phyloP scores from a whole-genome alignment of 139 green algal genomes.

The Monoraphidium neglectum region DNA sequence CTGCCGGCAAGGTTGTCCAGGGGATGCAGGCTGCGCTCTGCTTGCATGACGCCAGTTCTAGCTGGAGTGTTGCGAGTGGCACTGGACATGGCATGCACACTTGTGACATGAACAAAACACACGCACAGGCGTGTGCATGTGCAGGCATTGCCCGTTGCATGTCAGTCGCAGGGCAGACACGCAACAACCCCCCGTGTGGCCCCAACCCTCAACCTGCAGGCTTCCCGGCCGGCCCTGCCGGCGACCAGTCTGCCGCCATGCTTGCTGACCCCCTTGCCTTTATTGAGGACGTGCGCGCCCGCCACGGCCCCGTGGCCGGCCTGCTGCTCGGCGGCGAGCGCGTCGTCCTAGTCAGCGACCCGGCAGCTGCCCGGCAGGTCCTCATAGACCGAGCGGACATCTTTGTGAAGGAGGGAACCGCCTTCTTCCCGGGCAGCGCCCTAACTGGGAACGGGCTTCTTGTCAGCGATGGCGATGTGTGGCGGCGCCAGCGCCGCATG shows the following conservation, averaged over 20 bases:
- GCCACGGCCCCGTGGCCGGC: conserved; percentile 65
- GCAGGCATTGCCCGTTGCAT: neutral
- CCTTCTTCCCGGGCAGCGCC: conserved; percentile 86
- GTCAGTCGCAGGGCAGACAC: neutral
- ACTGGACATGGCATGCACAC: neutral
- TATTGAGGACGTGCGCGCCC: conserved; percentile 32
- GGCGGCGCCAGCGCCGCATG: conserved; percentile 81
- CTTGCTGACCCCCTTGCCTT: conserved; percentile 69
- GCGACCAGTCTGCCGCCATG: conserved; percentile 67
- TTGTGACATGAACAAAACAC: neutral
- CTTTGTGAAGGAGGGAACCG: conserved; percentile 77
- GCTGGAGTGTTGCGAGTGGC: neutral
- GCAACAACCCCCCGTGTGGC: neutral
- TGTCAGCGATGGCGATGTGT: conserved; percentile 81
- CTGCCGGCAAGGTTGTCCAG: neutral
- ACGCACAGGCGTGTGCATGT: neutral
- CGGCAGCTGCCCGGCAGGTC: conserved; percentile 39
- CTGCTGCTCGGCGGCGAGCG: conserved; percentile 79
- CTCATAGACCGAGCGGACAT: conserved; percentile 36
- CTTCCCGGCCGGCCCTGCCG: conserved; percentile 59
- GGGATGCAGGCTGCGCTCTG: neutral
- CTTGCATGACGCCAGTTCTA: neutral
- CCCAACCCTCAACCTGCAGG: neutral
- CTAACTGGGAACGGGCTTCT: conserved; percentile 85
- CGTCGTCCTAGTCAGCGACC: conserved; percentile 75